Conservation (phyloP, 192 early-diverging fungal species). For the Geranomyces variabilis region DNA sequence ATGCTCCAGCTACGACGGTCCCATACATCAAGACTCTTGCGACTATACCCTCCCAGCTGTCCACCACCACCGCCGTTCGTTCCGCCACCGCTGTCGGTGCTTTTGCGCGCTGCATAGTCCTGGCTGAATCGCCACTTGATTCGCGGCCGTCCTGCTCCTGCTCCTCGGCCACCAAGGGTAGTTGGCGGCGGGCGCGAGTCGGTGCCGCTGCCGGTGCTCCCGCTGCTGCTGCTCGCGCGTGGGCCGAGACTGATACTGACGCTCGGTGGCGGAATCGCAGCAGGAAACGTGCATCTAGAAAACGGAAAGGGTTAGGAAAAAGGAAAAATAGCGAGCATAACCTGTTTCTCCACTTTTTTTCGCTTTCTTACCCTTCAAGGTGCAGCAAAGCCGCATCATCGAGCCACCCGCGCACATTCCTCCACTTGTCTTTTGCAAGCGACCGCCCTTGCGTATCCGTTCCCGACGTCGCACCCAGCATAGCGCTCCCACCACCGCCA, state of each 20-base stretch:
- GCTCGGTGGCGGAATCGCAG: no score
- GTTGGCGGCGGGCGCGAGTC: no score
- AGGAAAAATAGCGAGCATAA: no score
- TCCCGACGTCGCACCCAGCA: neutral
- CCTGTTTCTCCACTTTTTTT: no score
- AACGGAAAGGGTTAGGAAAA: no score
- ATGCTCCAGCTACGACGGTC: constrained; percentile 29
- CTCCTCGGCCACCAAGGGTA: no score
- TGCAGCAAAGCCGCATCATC: constrained; percentile 27
- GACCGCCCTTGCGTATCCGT: neutral
- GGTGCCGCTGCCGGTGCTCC: no score
- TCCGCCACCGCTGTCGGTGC: neutral
- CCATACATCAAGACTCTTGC: constrained; percentile 26
- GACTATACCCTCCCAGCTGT: neutral
- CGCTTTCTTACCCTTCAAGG: constrained; percentile 26
- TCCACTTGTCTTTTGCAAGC: constrained; percentile 23
- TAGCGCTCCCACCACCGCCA: neutral
- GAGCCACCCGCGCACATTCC: constrained; percentile 18
- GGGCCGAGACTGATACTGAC: no score
- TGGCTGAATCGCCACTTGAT: constrained; percentile 16
- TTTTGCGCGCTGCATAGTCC: neutral
- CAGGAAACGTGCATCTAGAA: no score
- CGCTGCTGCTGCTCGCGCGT: no score
- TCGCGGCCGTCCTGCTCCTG: neutral
- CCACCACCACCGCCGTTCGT: neutral